Evolutionary conservation across 1,284 basidiomycete genomes (phyloP).

Genomic region (Austroboletus olivaceoglutinosus): DNA sequence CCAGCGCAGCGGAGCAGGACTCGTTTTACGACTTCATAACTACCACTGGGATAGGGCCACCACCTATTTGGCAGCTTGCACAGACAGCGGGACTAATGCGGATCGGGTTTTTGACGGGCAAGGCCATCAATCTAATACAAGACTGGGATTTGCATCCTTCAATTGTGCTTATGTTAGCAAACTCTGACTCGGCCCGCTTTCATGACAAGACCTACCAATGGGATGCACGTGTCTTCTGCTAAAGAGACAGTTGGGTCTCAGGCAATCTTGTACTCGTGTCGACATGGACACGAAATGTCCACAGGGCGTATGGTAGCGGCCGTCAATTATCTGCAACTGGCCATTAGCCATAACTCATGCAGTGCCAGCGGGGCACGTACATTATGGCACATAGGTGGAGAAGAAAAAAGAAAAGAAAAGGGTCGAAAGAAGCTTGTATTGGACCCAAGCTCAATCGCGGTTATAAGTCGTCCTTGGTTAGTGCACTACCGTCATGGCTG

Average conservation of each 20-base stretch:
- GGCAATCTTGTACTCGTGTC: slow-evolving; percentile 67
- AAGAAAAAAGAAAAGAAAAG: slow-evolving; percentile 10
- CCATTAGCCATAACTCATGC: slow-evolving; percentile 1
- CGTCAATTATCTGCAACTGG: slow-evolving; percentile 64
- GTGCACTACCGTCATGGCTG: slow-evolving; percentile 13
- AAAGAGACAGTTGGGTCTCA: slow-evolving; percentile 63
- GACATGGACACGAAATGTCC: slow-evolving; percentile 76
- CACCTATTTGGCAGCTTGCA: slow-evolving; percentile 45
- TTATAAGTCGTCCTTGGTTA: slow-evolving; percentile 19
- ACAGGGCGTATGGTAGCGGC: slow-evolving; percentile 68
- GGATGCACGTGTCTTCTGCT: slow-evolving; percentile 63
- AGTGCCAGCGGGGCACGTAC: slow-evolving; percentile 41
- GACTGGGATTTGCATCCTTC: slow-evolving; percentile 58
- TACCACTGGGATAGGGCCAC: slow-evolving; percentile 16
- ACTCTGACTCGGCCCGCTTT: background rate
- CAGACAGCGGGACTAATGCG: slow-evolving; percentile 63
- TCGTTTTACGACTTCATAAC: slow-evolving; percentile 20
- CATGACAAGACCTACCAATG: slow-evolving; percentile 42
- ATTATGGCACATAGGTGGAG: slow-evolving; percentile 67
- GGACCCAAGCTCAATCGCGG: slow-evolving; percentile 14
- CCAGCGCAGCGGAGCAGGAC: slow-evolving; percentile 18
- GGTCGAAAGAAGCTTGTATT: slow-evolving; percentile 13
- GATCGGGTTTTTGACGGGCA: slow-evolving; percentile 71
- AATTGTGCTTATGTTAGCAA: slow-evolving; percentile 17
- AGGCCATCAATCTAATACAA: slow-evolving; percentile 67